phyloP scores from a whole-genome alignment of 495 filamentous ascomycete species.

The Penicillium alfredii region DNA sequence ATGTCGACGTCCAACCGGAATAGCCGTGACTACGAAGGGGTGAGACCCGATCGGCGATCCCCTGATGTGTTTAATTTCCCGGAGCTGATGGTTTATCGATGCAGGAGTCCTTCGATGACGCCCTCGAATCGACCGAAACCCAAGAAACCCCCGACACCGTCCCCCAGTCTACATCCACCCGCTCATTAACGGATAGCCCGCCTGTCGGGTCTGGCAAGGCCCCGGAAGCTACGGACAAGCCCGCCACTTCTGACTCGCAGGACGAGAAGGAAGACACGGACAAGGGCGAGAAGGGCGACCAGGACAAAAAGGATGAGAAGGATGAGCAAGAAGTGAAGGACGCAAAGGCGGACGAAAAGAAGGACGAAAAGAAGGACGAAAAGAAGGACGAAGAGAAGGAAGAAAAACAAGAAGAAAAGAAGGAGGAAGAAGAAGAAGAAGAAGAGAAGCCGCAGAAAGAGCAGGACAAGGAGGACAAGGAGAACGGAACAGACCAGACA shows the following conservation, averaged over 20 bases:
- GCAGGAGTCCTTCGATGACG: conserved; percentile 76
- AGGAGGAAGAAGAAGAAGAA: conserved; percentile 18
- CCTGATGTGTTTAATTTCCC: conserved; percentile 8
- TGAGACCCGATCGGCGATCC: too few relatives aligned
- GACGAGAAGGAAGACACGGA: too few relatives aligned
- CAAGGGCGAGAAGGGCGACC: conserved; percentile 11
- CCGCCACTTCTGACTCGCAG: conserved; percentile 26
- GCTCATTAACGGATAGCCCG: conserved; percentile 47
- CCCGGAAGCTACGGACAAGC: conserved; percentile 34
- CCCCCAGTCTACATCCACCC: conserved; percentile 33
- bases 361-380: conserved; percentile 9
- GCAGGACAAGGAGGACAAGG: conserved; percentile 3
- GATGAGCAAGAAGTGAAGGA: conserved; percentile 20
- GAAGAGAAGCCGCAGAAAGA: conserved; percentile 16
- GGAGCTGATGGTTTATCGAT: conserved; percentile 8
- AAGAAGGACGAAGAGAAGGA: conserved; percentile 5
- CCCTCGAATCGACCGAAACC: conserved; percentile 47
- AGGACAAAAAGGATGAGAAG: conserved; percentile 11
- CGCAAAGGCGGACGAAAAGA: conserved; percentile 4
- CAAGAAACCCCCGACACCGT: conserved; percentile 30
- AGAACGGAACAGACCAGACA: conserved; percentile 8
- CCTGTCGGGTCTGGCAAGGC: conserved; percentile 33
- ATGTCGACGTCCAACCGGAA: conserved; percentile 41
- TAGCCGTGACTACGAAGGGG: conserved; percentile 46
- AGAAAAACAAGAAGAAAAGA: conserved; percentile 25